Base-by-base conservation (phyloP, 2,329 filamentous ascomycete genomes). In the Fusarium nelsonii region DNA sequence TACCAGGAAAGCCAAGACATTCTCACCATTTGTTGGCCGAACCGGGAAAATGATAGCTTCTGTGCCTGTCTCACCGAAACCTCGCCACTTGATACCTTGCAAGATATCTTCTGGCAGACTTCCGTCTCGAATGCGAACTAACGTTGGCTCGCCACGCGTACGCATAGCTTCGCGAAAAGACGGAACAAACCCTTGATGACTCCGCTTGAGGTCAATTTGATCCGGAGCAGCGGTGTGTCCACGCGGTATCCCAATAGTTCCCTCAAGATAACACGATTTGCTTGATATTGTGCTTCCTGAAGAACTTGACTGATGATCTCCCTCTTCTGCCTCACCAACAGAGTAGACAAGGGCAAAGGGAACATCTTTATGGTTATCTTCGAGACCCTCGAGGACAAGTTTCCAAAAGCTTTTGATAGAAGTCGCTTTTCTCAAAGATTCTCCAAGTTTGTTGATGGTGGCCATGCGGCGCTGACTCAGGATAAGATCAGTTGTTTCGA, bases 41-140 rank as follows among this genome's bases (percentile, higher is more conserved):
- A 92, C 89, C 0, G 91, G 90, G 66, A 88, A 88, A 7, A 92
- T 84, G 1, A 92, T 86, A 10, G 90, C 88, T 8, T 88, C 82
- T 3, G 83, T 81, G 44, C 88, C 90, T 2, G 85, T 78, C 64
- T 91, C 87, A 8, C 85, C 84, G 71, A 90, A 91, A 1, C 89
- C 88, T 65, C 88, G 82, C 82, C 85, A 87, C 16, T 76, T 78
- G 14, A 92, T 79, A 2, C 85, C 88, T 15, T 87, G 80, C 36
- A 91, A 79, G 49, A 92, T 78, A n/a, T 81, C 78, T 26, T 81
- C 70, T 2, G 90, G 87, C 4, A 92, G 76, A 28, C 86, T 88
- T 4, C 84, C 84, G 56, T 84, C 80, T 8, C 71, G 74, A 6
- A 74, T 80, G 39, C 78, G 78, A 3, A 84, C 65, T 3, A 83